Evolutionary conservation across 2,329 filamentous ascomycete genomes (phyloP).

Genomic region (Phyllosticta ampelicida): DNA sequence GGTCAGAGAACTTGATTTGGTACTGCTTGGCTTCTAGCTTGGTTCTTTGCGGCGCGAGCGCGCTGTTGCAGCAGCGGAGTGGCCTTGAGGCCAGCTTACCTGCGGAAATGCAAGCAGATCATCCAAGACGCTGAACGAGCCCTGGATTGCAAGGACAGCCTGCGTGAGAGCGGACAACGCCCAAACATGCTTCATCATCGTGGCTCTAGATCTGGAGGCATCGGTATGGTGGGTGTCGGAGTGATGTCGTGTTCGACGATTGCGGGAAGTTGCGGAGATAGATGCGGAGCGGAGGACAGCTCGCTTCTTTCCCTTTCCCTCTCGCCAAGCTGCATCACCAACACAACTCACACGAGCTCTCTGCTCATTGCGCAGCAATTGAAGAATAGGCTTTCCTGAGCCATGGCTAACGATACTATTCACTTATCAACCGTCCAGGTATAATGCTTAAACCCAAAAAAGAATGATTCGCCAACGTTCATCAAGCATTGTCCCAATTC

Average conservation of each 20-base stretch:
- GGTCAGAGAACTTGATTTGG: slow-evolving; percentile 64
- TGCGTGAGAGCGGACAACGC: slow-evolving; percentile 38
- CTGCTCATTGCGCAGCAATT: background rate
- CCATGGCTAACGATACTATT: background rate
- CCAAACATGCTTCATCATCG: slow-evolving; percentile 36
- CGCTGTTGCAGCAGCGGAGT: background rate
- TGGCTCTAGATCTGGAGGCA: background rate
- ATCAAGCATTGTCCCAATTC: slow-evolving; percentile 34
- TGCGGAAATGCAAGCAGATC: slow-evolving; percentile 81
- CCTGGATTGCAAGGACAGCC: slow-evolving; percentile 42
- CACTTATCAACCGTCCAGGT: background rate
- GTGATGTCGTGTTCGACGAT: background rate
- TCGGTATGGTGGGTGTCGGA: background rate
- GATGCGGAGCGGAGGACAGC: slow-evolving; percentile 11
- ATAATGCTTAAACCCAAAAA: background rate
- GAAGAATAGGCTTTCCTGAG: background rate
- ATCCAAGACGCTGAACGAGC: slow-evolving; percentile 74
- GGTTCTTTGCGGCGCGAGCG: background rate
- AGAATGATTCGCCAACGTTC: background rate
- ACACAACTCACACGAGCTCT: background rate
- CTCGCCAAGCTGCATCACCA: background rate
- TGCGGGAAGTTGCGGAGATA: background rate
- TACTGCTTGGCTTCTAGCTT: slow-evolving; percentile 44
- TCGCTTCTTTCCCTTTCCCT: slow-evolving; percentile 2
- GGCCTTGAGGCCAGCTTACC: slow-evolving; percentile 38